Percentiles rank a stretch among this genome's conserved stretches.
Conservation (phyloP, 2,329 filamentous ascomycete species). For the Dryadomyces quercivorus region DNA sequence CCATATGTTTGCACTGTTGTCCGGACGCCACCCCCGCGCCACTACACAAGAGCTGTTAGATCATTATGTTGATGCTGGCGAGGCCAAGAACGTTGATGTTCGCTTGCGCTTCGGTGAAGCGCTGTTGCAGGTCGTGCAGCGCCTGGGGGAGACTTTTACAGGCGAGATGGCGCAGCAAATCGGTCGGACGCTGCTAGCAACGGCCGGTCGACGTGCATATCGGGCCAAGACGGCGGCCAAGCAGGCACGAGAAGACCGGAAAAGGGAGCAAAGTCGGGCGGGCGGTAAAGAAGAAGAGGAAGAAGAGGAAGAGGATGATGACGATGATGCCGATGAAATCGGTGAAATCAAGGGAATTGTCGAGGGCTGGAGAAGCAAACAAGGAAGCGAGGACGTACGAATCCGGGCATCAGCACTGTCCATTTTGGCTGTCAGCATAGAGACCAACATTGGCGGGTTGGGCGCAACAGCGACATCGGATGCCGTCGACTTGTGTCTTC, state of each 20-base stretch:
- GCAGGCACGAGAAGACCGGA: slow-evolving; percentile 38
- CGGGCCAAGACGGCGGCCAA: slow-evolving; percentile 46
- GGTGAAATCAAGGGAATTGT: slow-evolving; percentile 43
- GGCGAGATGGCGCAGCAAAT: slow-evolving; percentile 40
- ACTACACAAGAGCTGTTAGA: slow-evolving; percentile 52
- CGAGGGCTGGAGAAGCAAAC: slow-evolving; percentile 53
- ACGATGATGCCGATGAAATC: slow-evolving; percentile 34
- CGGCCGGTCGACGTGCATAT: slow-evolving; percentile 51
- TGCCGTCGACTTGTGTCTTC: slow-evolving; percentile 50
- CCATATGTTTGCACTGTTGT: slow-evolving; percentile 50
- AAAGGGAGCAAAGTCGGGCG: slow-evolving; percentile 29
- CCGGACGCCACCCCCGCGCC: slow-evolving; percentile 48
- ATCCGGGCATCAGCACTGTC: slow-evolving; percentile 59
- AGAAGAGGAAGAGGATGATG: slow-evolving; percentile 39
- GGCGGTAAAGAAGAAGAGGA: slow-evolving; percentile 37
- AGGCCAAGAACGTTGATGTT: slow-evolving; percentile 46
- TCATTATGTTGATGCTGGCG: slow-evolving; percentile 52
- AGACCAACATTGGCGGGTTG: slow-evolving; percentile 46
- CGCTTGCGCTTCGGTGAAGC: slow-evolving; percentile 59
- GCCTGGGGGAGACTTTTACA: slow-evolving; percentile 41
- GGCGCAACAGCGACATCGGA: slow-evolving; percentile 38
- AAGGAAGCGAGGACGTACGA: slow-evolving; percentile 55
- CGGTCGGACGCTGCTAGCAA: slow-evolving; percentile 45
- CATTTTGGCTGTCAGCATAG: slow-evolving; percentile 46
- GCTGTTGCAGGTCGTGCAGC: slow-evolving; percentile 50